These are phyloP conservation scores for Colletotrichum godetiae DNA, from an alignment of 2,329 filamentous ascomycete species.

Conservation along the genomic window DNA sequence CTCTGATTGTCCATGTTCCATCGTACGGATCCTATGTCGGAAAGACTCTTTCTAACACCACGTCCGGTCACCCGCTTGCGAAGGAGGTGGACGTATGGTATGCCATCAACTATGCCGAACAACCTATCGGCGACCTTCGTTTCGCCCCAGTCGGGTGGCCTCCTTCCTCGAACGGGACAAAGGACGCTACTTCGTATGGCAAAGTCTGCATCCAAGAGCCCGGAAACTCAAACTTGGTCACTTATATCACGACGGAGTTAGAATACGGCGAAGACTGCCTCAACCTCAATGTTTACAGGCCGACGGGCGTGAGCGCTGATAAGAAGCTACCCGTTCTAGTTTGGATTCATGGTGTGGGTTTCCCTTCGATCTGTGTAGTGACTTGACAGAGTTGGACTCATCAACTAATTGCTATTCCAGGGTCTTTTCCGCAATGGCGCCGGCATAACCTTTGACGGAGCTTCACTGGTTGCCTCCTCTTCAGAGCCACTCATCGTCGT, in stretches of 20 bases:
- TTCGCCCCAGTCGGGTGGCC: constrained; percentile 2
- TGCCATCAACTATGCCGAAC: constrained; percentile 13
- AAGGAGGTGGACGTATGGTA: constrained; percentile 18
- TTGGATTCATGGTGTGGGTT: constrained; percentile 34
- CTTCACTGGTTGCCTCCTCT: constrained; percentile 41
- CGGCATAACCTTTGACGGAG: constrained; percentile 32
- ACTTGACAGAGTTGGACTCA: neutral
- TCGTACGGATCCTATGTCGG: constrained; percentile 9
- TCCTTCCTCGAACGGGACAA: constrained; percentile 1
- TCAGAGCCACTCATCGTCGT: constrained; percentile 41
- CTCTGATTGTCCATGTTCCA: neutral
- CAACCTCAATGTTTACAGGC: constrained; percentile 29
- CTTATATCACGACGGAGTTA: neutral
- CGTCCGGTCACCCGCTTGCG: constrained; percentile 13
- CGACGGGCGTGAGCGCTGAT: neutral
- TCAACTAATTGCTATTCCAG: neutral
- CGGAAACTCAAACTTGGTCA: constrained; percentile 14
- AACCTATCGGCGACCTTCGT: constrained; percentile 1
- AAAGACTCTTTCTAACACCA: constrained; percentile 4
- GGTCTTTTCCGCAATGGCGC: constrained; percentile 25
- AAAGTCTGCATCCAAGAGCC: constrained; percentile 25
- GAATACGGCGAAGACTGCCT: constrained; percentile 30
- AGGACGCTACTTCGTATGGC: neutral
- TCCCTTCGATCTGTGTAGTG: neutral
- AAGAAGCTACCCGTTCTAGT: constrained; percentile 36